These are phyloP conservation scores for Cryptosporidium ubiquitum DNA, from an alignment of 169 alveolate genomes.

Conservation along the genomic window DNA sequence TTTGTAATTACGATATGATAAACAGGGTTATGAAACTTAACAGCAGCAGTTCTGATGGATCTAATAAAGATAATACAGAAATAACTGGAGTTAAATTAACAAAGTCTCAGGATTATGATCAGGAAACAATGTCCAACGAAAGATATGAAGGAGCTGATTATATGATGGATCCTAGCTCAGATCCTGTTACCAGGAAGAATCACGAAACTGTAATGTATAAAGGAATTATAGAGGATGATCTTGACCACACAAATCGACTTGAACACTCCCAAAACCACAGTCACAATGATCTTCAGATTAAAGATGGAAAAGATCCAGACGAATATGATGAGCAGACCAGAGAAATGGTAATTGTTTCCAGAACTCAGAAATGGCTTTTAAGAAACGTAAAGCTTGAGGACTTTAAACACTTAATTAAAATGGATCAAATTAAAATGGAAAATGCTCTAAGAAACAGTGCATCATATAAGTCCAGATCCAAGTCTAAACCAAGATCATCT, in stretches of 20 bases:
- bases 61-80: background rate
- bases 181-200: background rate
- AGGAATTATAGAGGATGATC: background rate
- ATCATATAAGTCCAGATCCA: background rate
- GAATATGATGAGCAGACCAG: slow-evolving; percentile 6
- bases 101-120: background rate
- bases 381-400: slow-evolving; percentile 44
- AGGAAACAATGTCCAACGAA: background rate
- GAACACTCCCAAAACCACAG: background rate
- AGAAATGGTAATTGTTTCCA: slow-evolving; percentile 56
- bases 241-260: background rate
- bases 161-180: background rate
- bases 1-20: slow-evolving; percentile 2
- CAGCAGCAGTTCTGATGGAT: background rate
- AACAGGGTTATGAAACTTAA: slow-evolving; percentile 14
- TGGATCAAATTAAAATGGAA: slow-evolving; percentile 17
- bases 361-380: slow-evolving; percentile 65
- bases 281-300: background rate
- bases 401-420: slow-evolving; percentile 6
- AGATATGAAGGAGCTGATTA: background rate
- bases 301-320: background rate
- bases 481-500: background rate
- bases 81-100: background rate
- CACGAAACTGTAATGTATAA: background rate
- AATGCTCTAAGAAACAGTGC: background rate